Evolutionary conservation across 805 yeast genomes (phyloP), one percentile per base, ranked within the genome.

Genomic region (Candida odintsovae): DNA sequence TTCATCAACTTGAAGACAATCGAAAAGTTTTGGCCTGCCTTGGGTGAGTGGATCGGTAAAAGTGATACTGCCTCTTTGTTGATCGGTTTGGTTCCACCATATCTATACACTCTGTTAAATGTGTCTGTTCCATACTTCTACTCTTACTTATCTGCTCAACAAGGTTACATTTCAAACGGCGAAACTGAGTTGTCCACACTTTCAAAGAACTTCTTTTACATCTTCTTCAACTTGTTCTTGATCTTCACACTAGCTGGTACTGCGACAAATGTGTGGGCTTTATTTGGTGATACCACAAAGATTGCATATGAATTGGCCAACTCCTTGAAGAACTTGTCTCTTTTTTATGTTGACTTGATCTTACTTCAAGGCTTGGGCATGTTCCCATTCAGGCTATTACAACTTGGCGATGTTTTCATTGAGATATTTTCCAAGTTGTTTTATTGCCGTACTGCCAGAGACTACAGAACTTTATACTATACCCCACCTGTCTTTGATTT

Each of bases 201-300:
- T 3, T 82, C 94, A 23, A 92, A 92, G 67, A 94, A 94, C 69
- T 92, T 90, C 68, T 90, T 94, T 63, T 94, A 90, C 65, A 86
- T 90, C 33, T 94, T 94, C 68, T 95, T 92, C 52, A 92, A 92
- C 65, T 73, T 94, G 76, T 94, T 92, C 61, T 71, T 92, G 60
- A 96, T 92, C 23, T 94, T 94, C 69, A 92, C 98, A 1, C 76
- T 90, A 58, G 95, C 95, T 8, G 96, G 97, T 52, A 88, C 97
- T 1, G 92, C 94, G 1, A 82, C 94, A 6, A 80, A 81, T 54
- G 80, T 80, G 53, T 82, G 88, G 87, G 83, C 85, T 38, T 80
- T 81, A 51, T 70, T 90, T 43, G 86, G 88, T 61, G 98, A 94
- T 59, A 89, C 97, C 1, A 86, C 95, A 1, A 82, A 86, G 62